Evolutionary conservation across 192 early-diverging fungal species (phyloP), one percentile per base, ranked within the genome.

Genomic region (Rhizophagus sp.): DNA sequence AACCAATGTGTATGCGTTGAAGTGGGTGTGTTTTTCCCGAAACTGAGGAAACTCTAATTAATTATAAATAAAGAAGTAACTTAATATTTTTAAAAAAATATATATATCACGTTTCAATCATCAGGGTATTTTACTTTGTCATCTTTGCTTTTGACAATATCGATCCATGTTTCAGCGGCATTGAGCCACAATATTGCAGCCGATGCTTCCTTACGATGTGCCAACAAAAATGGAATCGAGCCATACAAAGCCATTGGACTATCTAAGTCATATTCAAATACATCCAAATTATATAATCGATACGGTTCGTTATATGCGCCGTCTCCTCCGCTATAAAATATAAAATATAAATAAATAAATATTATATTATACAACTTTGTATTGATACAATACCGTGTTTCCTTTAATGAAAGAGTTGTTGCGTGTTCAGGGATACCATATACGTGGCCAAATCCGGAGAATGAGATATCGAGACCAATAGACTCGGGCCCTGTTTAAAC

Each of bases 381-480:
- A 33, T 47, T 47, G 7, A 8, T 39, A 47, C 19, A 33, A 62
- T 90, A 92, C 79, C 95, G 88, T 13, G 98, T 99, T n/a, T 94
- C 82, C 82, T 94, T 95, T 64, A 99, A 90, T 24, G 93, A 92
- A 82, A 96, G 91, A n/a, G 88, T 86, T 62, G 95, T 83, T 1
- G 97, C 91, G 81, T 99, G 98, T 85, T 99, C 94, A 0, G 98
- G 97, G 75, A 99, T 92, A 62, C 98, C 98, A 83, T 98, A 99
- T 15, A 98, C 93, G 84, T 99, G 91, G 52, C 83, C 81, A 76
- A 91, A 93, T 11, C 94, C 95, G 64, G 90, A 91, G 83, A 99
- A 99, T 17, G 89, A 85, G 25, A 99, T 88, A 84, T 99, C 98
- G 79, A 99, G 83, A 19, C 94, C 97, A 84, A 98, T 91, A 0